A percentile compares a stretch with the other conserved stretches of the same genome.
phyloP scores from a whole-genome alignment of 2,329 filamentous ascomycete species.

The Paecilomyces formosus region DNA sequence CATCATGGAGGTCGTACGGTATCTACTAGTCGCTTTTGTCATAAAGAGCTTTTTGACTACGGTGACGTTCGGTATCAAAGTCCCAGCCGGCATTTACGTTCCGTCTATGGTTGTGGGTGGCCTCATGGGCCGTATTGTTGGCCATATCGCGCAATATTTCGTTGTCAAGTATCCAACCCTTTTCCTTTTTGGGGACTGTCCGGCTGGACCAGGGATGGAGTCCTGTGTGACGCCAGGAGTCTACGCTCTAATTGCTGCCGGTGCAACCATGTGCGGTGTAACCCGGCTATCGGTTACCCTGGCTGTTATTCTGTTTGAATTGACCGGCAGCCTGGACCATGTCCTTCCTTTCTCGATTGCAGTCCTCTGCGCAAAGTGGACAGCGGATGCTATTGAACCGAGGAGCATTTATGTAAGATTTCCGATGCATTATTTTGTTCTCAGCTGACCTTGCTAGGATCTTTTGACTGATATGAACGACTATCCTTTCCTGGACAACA shows the following conservation, averaged over 20 bases:
- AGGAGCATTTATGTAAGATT: conserved; percentile 75
- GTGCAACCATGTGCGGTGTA: conserved; percentile 96
- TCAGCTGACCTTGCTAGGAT: conserved; percentile 48
- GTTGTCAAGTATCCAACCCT: conserved; percentile 67
- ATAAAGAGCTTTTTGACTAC: conserved; percentile 85
- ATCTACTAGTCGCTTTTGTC: conserved; percentile 69
- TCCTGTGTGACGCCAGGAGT: conserved; percentile 94
- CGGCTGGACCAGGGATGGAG: conserved; percentile 58
- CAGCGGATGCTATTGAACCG: conserved; percentile 88
- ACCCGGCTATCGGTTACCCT: conserved; percentile 88
- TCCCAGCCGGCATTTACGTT: conserved; percentile 94
- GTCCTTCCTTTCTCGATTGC: conserved; percentile 90
- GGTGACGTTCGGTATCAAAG: conserved; percentile 92
- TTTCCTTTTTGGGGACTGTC: conserved; percentile 67
- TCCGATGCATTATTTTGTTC: neutral
- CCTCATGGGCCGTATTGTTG: conserved; percentile 78
- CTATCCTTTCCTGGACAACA: conserved; percentile 96
- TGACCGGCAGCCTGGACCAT: conserved; percentile 91
- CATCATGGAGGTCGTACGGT: conserved; percentile 69
- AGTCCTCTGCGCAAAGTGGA: conserved; percentile 96
- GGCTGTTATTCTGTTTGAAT: conserved; percentile 89
- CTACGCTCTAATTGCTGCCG: conserved; percentile 88
- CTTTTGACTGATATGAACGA: conserved; percentile 94
- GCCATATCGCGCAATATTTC: conserved; percentile 75
- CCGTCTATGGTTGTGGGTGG: conserved; percentile 98